A percentile compares a stretch with the other conserved stretches of the same genome.
phyloP scores from a whole-genome alignment of 345 rosid genomes.

The Psidium friedrichsthalianum region DNA sequence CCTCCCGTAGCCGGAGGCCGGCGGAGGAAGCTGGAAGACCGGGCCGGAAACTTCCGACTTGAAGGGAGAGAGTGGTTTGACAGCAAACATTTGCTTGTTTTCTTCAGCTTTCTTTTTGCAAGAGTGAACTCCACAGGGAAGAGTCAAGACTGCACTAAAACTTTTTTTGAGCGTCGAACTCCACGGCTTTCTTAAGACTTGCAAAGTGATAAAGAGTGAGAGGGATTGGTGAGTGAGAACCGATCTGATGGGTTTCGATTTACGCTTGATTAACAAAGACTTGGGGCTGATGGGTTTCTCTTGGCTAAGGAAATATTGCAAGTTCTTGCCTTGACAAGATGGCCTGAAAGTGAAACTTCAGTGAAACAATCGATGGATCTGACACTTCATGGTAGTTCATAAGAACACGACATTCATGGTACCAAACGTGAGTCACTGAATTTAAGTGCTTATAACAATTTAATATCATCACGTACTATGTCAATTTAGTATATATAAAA shows the following conservation, averaged over 20 bases:
- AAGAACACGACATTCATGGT: background rate
- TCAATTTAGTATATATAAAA: too few species aligned
- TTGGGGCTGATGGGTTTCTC: background rate
- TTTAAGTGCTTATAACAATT: too few species aligned
- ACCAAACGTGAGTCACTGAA: too few species aligned
- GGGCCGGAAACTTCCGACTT: conserved; percentile 29
- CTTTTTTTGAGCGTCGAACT: background rate
- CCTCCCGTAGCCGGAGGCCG: background rate
- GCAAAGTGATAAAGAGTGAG: background rate
- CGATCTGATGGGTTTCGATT: background rate
- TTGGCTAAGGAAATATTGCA: background rate
- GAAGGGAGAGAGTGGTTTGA: conserved; percentile 18
- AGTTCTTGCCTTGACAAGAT: background rate
- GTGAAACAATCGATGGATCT: background rate
- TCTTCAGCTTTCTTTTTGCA: background rate
- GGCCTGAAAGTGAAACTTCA: background rate
- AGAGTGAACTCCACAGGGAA: background rate
- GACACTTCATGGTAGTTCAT: background rate
- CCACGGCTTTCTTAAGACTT: too few species aligned
- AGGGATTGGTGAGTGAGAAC: background rate
- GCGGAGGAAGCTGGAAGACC: conserved; percentile 17
- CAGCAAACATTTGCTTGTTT: conserved; percentile 16
- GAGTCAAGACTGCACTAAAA: background rate
- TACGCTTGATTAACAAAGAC: background rate
- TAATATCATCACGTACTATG: too few species aligned